phyloP scores from a whole-genome alignment of 768 basidiomycete species.

The Mycena belliarum region DNA sequence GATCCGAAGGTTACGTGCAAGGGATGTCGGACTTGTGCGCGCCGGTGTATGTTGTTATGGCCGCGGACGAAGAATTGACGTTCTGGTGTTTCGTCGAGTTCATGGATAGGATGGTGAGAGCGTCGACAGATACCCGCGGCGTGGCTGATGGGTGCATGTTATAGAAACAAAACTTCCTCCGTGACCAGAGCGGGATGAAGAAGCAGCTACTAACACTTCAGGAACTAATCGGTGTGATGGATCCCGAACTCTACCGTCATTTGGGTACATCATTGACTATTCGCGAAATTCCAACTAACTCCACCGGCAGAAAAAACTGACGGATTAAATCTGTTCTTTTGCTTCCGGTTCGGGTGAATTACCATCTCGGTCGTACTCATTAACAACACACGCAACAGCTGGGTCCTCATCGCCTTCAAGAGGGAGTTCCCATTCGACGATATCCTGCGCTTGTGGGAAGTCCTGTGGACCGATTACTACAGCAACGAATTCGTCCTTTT shows the following conservation, averaged over 20 bases:
- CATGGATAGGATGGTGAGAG: slow-evolving; percentile 91
- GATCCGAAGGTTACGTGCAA: slow-evolving; percentile 82
- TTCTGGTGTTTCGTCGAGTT: slow-evolving; percentile 97
- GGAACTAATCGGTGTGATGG: slow-evolving; percentile 89
- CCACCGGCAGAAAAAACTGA: slow-evolving; percentile 72
- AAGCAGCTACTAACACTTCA: slow-evolving; percentile 87
- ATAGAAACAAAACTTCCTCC: slow-evolving; percentile 91
- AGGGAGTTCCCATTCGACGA: slow-evolving; percentile 95
- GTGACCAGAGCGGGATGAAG: slow-evolving; percentile 99
- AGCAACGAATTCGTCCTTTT: slow-evolving; percentile 89
- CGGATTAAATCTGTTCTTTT: slow-evolving; percentile 93
- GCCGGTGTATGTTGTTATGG: slow-evolving; percentile 90
- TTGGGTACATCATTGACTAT: slow-evolving; percentile 52
- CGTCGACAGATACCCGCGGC: not conserved
- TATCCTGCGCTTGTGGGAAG: slow-evolving; percentile 90
- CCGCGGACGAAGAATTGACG: slow-evolving; percentile 83
- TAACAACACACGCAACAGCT: slow-evolving; percentile 42
- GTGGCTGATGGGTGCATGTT: slow-evolving; percentile 3
- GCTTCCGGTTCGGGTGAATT: slow-evolving; percentile 75
- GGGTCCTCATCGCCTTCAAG: slow-evolving; percentile 93
- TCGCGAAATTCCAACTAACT: not conserved
- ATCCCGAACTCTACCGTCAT: slow-evolving; percentile 92
- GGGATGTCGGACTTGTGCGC: slow-evolving; percentile 98
- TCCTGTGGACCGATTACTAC: slow-evolving; percentile 90
- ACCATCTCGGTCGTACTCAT: not conserved